Evolutionary conservation across 305 asterid genomes (phyloP).

Genomic region (Euphrasia arctica): DNA sequence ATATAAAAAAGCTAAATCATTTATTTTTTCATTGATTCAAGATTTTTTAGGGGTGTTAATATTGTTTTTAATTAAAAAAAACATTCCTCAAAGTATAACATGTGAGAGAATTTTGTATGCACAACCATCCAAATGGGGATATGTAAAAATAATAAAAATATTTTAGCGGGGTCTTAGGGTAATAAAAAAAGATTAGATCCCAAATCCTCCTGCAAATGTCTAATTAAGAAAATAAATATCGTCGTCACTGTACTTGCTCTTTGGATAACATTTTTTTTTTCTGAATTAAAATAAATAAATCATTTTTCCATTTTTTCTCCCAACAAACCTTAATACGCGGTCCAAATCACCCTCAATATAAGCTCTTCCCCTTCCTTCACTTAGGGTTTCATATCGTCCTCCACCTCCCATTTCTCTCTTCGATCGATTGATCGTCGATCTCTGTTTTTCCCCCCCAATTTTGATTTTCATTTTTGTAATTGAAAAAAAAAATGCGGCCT

Average conservation of each 20-base stretch:
- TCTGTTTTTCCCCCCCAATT: neutral
- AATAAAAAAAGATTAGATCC: no score
- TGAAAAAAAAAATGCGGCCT: neutral
- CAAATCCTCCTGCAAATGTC: no score
- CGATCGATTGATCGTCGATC: no score
- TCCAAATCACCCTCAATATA: constrained; percentile 33
- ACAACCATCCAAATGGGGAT: no score
- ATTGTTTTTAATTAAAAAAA: no score
- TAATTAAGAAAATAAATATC: no score
- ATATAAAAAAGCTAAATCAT: no score
- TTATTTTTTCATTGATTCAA: no score
- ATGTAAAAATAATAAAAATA: no score
- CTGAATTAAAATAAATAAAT: neutral
- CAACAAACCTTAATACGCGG: constrained; percentile 33
- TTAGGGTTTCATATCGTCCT: constrained; percentile 43
- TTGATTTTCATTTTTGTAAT: neutral
- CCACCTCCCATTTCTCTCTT: constrained; percentile 15
- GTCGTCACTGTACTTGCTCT: neutral
- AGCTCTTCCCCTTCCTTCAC: constrained; percentile 24
- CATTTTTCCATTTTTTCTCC: constrained; percentile 19
- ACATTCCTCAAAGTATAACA: neutral
- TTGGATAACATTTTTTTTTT: constrained; percentile 17
- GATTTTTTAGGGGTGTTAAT: no score
- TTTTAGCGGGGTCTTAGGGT: no score
- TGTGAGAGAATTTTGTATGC: no score